Base-by-base conservation (phyloP, 2,329 filamentous ascomycete species). In the Alternaria tenuissima region DNA sequence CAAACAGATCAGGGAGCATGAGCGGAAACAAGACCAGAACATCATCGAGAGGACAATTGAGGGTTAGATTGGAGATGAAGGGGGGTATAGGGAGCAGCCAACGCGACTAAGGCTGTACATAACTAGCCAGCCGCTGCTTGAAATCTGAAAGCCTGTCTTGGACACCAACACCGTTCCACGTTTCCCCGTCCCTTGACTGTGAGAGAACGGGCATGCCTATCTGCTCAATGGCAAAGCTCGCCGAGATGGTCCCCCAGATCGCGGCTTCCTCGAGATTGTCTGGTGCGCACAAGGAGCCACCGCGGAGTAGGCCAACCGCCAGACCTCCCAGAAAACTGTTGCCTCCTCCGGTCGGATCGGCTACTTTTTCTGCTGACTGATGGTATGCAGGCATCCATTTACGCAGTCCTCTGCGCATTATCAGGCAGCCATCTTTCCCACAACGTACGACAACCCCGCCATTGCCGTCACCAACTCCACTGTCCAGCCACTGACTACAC, bases 291-390 rank as follows among this genome's bases (percentile, higher is more conserved):
- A 81, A 32, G 83, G 88, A 66, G 90, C 78, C 80, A 26, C 73
- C 68, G 59, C 83, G 81, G 20, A 85, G 80, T 64, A 89, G 76
- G 1, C 84, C 86, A 22, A 88, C 81, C 7, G 85, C 82, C 59
- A 89, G 72, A 2, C 86, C 87, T 22, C 88, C 87, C 8, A 97
- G 82, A 70, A 97, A 98, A 0, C 91, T 89, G 78, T 99, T 99
- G 0, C 95, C 95, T 20, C 93, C 95, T 9, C 95, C 95, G 0
- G 95, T 98, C 0, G 94, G 94, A 77, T 98, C 95, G n/a, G 95
- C 81, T 1, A 97, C 92, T 59, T 82, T 86, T 0, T 73, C 73
- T 39, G 79, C 67, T 74, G 77, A 68, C 22, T 76, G 79, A 72
- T 94, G 91, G 73, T 90, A 94, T 7, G 94, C 91, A 12, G 91